Evolutionary conservation across 2,329 filamentous ascomycete species (phyloP).

Genomic region (Cercospora janseana): DNA sequence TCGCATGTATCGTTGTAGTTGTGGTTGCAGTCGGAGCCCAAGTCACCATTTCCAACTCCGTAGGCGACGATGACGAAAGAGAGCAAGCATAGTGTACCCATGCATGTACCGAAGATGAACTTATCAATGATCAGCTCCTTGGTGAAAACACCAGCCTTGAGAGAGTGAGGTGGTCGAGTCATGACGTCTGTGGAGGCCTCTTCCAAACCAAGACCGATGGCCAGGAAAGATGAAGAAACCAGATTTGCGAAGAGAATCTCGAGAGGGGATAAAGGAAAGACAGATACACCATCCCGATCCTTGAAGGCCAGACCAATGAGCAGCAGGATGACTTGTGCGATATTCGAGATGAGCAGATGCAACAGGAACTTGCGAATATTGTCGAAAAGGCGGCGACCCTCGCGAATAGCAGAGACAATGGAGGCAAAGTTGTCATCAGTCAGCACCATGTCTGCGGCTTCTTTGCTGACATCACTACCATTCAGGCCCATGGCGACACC

Average conservation of each 20-base stretch:
- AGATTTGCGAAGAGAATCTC: conserved; percentile 52
- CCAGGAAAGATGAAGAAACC: conserved; percentile 49
- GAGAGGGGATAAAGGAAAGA: conserved; percentile 48
- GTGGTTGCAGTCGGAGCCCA: conserved; percentile 48
- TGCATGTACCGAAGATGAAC: conserved; percentile 50
- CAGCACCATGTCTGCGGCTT: conserved; percentile 47
- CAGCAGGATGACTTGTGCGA: conserved; percentile 49
- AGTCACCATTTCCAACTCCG: conserved; percentile 43
- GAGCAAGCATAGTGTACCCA: conserved; percentile 46
- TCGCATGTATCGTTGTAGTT: conserved; percentile 44
- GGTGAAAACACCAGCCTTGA: conserved; percentile 47
- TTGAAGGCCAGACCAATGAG: conserved; percentile 50
- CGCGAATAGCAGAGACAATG: conserved; percentile 47
- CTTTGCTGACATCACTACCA: conserved; percentile 47
- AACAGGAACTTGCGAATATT: conserved; percentile 52
- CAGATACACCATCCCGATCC: conserved; percentile 44
- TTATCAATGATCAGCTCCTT: conserved; percentile 49
- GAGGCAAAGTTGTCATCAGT: conserved; percentile 49
- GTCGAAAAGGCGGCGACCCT: conserved; percentile 48
- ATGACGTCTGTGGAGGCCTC: conserved; percentile 49
- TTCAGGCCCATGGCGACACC: conserved; percentile 48
- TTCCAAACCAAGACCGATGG: conserved; percentile 49
- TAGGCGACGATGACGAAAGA: conserved; percentile 48
- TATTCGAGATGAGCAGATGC: conserved; percentile 50
- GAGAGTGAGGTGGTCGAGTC: conserved; percentile 46